A percentile compares a stretch with the other conserved stretches of the same genome.
Evolutionary conservation across 2,329 filamentous ascomycete species (phyloP).

Genomic region (Myriangium duriaei): DNA sequence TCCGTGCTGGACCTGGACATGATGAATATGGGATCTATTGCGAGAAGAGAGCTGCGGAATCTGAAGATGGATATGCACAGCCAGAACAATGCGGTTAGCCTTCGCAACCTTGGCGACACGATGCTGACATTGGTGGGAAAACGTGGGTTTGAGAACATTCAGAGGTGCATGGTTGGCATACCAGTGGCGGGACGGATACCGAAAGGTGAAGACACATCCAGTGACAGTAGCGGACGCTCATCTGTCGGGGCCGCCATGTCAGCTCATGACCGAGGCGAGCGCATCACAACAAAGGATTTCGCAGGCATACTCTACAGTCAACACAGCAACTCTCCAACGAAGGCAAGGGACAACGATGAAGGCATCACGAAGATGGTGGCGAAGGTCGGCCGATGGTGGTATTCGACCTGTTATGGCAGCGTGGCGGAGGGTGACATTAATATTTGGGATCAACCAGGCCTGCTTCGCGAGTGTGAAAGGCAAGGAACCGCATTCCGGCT

Average conservation of each 20-base stretch:
- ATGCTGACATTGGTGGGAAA: conserved; percentile 55
- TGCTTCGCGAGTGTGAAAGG: conserved; percentile 76
- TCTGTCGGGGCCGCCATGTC: conserved; percentile 5
- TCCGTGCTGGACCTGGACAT: conserved; percentile 68
- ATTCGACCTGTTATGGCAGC: conserved; percentile 79
- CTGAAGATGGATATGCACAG: conserved; percentile 60
- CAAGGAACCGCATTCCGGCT: conserved; percentile 79
- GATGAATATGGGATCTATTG: conserved; percentile 66
- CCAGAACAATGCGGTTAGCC: conserved; percentile 45
- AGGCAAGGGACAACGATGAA: conserved; percentile 47
- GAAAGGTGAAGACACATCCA: conserved; percentile 21
- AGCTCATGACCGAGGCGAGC: conserved; percentile 5
- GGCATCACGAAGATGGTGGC: conserved; percentile 87
- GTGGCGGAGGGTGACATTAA: conserved; percentile 38
- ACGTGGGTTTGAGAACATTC: conserved; percentile 58
- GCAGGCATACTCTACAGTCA: conserved; percentile 7
- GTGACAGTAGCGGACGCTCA: conserved; percentile 16
- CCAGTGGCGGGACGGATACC: conserved; percentile 49
- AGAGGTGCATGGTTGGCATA: conserved; percentile 64
- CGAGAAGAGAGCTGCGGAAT: conserved; percentile 53
- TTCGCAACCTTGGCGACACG: conserved; percentile 42
- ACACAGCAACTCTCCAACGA: conserved; percentile 8
- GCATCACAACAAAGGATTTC: conserved; percentile 6
- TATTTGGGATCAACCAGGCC: conserved; percentile 64
- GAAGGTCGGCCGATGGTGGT: conserved; percentile 92